phyloP scores from a whole-genome alignment of 257 asterid species.

The Coffea canephora region DNA sequence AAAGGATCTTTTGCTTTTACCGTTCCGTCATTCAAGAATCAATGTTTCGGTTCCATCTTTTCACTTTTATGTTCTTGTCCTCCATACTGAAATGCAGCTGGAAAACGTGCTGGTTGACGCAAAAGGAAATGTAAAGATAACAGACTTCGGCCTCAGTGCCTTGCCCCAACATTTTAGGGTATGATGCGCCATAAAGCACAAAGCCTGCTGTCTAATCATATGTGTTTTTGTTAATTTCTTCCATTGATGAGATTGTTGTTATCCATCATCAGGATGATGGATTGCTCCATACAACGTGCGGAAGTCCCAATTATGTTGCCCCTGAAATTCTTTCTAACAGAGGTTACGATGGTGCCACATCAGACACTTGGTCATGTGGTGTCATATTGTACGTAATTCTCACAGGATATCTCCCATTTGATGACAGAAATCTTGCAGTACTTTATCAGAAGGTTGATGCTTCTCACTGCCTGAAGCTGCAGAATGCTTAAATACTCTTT shows the following conservation, averaged over 20 bases:
- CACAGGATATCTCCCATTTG: slow-evolving; percentile 94
- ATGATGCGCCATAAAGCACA: slow-evolving; percentile 7
- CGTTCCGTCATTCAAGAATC: neutral
- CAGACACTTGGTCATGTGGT: slow-evolving; percentile 97
- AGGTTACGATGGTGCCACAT: slow-evolving; percentile 91
- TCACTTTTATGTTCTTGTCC: neutral
- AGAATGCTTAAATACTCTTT: neutral
- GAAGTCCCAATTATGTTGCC: slow-evolving; percentile 99
- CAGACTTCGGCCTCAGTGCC: slow-evolving; percentile 99
- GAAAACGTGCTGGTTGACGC: slow-evolving; percentile 84
- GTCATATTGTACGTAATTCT: slow-evolving; percentile 88
- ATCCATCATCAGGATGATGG: slow-evolving; percentile 73
- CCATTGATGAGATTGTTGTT: neutral
- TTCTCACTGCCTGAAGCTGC: neutral
- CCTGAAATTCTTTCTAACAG: slow-evolving; percentile 89
- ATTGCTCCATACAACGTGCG: slow-evolving; percentile 91
- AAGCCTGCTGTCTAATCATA: slow-evolving; percentile 5
- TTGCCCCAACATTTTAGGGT: slow-evolving; percentile 96
- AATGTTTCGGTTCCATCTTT: neutral
- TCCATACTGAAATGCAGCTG: slow-evolving; percentile 49
- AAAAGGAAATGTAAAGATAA: slow-evolving; percentile 61
- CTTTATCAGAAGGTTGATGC: slow-evolving; percentile 87
- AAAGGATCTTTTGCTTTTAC: neutral
- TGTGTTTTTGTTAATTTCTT: slow-evolving; percentile 5
- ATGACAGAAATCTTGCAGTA: slow-evolving; percentile 89